Evolutionary conservation across 75 land plant genomes (phyloP), one percentile per base, ranked within the genome.

Genomic region (Gnetum montanum): DNA sequence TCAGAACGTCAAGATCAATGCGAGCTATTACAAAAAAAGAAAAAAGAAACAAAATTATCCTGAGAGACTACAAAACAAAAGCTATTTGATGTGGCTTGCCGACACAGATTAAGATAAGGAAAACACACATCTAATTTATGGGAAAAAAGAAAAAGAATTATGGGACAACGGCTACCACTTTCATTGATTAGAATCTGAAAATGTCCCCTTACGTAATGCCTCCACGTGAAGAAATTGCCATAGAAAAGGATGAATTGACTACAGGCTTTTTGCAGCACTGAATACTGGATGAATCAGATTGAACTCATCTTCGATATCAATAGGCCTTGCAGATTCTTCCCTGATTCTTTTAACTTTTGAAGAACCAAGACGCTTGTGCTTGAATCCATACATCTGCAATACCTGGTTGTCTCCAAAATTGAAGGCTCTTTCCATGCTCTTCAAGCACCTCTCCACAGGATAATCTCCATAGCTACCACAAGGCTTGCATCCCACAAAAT

Each of bases 401-500:
- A 86, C 75, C 51, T 86, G 91, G 45, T 86, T 86, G 49, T 86
- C 91, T 2, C 83, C 91, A 62, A 86, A 86, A 52, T 84, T 85
- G 56, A 83, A 85, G 1, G 90, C 88, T 48, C 90, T 57, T 61
- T 85, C 88, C 90, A 86, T 86, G 63, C 79, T 89, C 43, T 67
- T 79, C 59, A 84, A 19, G 44, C 90, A 86, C 47, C 70, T 69
- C 73, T 83, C 83, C 23, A 70, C 70, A 3, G 86, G 73, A 60
- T 83, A 83, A 70, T 86, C 90, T 19, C 79, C 88, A 47, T 80
- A 81, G 54, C 78, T 76, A 6, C 88, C 76, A 65, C 88, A 87
- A 31, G 84, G 92, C 64, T 84, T 87, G 70, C 92, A 87, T 10
- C 92, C 92, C 43, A 87, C 89, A 57, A 87, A 85, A 63, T 87